Percentiles rank a stretch among this genome's conserved stretches.
phyloP scores from a whole-genome alignment of 768 basidiomycete genomes.

The Suillus clintonianus region DNA sequence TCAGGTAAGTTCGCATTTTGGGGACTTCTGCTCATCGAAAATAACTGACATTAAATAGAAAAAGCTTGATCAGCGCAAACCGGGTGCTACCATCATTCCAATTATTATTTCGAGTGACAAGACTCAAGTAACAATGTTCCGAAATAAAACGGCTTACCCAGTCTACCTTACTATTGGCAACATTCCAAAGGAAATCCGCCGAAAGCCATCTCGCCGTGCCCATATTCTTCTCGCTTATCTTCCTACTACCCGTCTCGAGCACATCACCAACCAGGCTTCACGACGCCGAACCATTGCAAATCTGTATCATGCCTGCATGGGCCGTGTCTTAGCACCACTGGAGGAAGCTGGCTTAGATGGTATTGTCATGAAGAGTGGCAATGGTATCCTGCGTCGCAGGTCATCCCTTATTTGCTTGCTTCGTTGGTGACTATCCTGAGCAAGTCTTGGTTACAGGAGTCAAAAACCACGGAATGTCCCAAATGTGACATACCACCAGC shows the following conservation, averaged over 20 bases:
- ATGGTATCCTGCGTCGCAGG: neutral
- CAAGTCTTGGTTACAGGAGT: neutral
- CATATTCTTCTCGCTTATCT: too few relatives aligned
- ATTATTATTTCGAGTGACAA: neutral
- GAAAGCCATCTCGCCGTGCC: too few relatives aligned
- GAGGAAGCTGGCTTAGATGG: neutral
- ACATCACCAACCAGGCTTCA: too few relatives aligned
- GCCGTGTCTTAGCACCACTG: neutral
- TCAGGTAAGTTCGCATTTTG: neutral
- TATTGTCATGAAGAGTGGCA: neutral
- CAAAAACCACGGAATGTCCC: neutral
- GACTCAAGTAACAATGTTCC: too few relatives aligned
- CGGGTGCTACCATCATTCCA: neutral
- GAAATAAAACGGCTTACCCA: too few relatives aligned
- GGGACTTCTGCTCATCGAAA: neutral
- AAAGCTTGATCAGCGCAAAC: neutral
- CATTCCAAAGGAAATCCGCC: too few relatives aligned
- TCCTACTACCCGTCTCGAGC: too few relatives aligned
- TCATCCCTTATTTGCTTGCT: neutral
- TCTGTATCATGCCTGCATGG: neutral
- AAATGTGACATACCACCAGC: too few relatives aligned
- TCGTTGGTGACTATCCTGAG: neutral
- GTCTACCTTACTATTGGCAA: too few relatives aligned
- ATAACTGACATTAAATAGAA: neutral
- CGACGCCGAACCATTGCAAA: neutral